Conservation (phyloP, 371 early-diverging fungal species). For the Circinella minor region DNA sequence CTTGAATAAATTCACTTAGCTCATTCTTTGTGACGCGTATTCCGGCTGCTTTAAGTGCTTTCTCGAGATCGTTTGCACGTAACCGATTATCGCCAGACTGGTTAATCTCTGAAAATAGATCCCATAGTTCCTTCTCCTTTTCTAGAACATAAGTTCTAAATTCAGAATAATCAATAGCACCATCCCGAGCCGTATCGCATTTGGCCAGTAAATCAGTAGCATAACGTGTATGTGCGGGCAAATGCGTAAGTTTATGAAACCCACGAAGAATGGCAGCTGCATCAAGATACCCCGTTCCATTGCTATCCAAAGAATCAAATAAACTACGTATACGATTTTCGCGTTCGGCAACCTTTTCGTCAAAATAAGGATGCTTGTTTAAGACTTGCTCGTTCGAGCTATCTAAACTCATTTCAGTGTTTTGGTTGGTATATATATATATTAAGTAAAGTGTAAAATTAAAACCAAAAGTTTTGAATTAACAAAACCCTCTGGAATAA, state of each 20-base stretch:
- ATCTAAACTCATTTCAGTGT: not conserved
- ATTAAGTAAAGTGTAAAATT: not conserved
- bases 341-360: constrained; percentile 52
- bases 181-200: constrained; percentile 68
- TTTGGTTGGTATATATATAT: not conserved
- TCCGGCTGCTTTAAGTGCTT: constrained; percentile 62
- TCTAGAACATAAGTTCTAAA: constrained; percentile 73
- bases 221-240: constrained; percentile 55
- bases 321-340: constrained; percentile 49
- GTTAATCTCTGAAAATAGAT: constrained; percentile 72
- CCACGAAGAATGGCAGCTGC: constrained; percentile 55
- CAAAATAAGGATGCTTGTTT: constrained; percentile 43
- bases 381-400: not conserved
- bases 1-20: constrained; percentile 65
- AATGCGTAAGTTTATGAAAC: constrained; percentile 48
- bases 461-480: not conserved
- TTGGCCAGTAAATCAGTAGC: constrained; percentile 56
- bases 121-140: constrained; percentile 73
- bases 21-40: constrained; percentile 69
- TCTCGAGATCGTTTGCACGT: constrained; percentile 60
- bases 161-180: constrained; percentile 68
- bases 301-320: constrained; percentile 51
- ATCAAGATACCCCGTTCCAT: constrained; percentile 49
- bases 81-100: constrained; percentile 64
- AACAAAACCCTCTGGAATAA: not conserved